Conservation (phyloP, 305 asterid genomes). For the Fraxinus sp. region DNA sequence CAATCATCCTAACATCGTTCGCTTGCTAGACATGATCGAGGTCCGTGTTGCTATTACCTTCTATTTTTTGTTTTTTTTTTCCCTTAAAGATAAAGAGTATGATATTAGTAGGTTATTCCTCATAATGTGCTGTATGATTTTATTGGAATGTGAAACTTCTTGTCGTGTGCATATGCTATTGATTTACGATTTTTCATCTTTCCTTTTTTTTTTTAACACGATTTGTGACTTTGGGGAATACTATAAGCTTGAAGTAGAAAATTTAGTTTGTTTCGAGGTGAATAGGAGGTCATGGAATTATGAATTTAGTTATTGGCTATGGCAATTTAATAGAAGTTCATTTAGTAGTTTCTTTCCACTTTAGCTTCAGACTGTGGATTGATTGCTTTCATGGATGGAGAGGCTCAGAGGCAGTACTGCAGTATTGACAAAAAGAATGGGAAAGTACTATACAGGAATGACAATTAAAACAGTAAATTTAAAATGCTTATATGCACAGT, state of each 20-base stretch:
- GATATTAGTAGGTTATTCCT: not conserved
- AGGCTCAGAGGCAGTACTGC: not conserved
- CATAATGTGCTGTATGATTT: not conserved
- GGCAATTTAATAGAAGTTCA: not conserved
- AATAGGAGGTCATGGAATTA: not conserved
- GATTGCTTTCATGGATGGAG: slow-evolving; percentile 12
- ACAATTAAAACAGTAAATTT: not conserved
- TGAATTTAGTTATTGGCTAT: not conserved
- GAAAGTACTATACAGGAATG: not conserved
- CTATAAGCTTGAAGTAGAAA: not conserved
- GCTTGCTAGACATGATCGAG: slow-evolving; percentile 89
- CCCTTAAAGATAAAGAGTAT: not conserved
- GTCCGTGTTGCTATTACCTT: slow-evolving; percentile 26
- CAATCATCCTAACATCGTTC: slow-evolving; percentile 82
- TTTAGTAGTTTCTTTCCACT: not conserved
- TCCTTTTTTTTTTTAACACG: not conserved
- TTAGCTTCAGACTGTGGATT: not conserved
- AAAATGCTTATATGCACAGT: not conserved
- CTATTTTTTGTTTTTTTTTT: not conserved
- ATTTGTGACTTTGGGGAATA: slow-evolving; percentile 2
- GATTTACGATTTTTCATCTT: not conserved
- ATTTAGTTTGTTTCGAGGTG: slow-evolving; percentile 11
- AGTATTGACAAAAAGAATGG: not conserved
- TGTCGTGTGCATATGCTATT: not conserved
- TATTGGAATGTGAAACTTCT: not conserved